Evolutionary conservation across 2,329 filamentous ascomycete genomes (phyloP), one percentile per base, ranked within the genome.

Genomic region (Penicillium rolfsii): DNA sequence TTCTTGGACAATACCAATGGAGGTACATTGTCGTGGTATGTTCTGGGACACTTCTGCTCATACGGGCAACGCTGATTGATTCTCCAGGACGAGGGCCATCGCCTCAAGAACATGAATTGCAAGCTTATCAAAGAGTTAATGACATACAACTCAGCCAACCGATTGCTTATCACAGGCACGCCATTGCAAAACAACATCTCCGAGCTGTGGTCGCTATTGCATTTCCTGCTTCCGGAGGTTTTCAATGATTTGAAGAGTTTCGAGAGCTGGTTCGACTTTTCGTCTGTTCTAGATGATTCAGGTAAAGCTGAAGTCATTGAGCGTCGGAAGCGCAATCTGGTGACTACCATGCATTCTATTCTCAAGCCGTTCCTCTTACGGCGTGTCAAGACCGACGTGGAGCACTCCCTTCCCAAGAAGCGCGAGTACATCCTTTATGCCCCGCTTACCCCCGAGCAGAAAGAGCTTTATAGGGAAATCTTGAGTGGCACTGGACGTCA

Each of bases 251-350:
- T 96, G 75, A 91, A 96, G 50, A 92, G 91, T 0, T 99, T 99
- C 60, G 91, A 97, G 71, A 88, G 88, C 1, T 98, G 94, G 93
- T 99, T 99, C 64, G 94, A 99, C 74, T 99, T 99, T 70, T 95
- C 91, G 0, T 93, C 93, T 7, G 83, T 99, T 1, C 87, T 96
- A 58, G 91, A 98, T 61, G 91, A 93, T 66, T 84, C 89, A 38
- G 88, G 87, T 0, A 90, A 92, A 1, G 87, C 91, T 53, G 87
- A 93, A 48, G 89, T 96, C 55, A 88, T 89, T 3, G 90, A 96
- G 69, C 87, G 91, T 57, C 86, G 89, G 53, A 91, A 91, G 71
- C 87, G 90, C 63, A 90, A 89, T 54, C 79, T 95, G 1, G 89
- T 96, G 1, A 88, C 93, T 55, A 97, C 94, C 64, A 90, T 99